Percentiles rank a stretch among this genome's conserved stretches.
Evolutionary conservation across 768 basidiomycete species (phyloP).

Genomic region (Lactifluus echinatus): DNA sequence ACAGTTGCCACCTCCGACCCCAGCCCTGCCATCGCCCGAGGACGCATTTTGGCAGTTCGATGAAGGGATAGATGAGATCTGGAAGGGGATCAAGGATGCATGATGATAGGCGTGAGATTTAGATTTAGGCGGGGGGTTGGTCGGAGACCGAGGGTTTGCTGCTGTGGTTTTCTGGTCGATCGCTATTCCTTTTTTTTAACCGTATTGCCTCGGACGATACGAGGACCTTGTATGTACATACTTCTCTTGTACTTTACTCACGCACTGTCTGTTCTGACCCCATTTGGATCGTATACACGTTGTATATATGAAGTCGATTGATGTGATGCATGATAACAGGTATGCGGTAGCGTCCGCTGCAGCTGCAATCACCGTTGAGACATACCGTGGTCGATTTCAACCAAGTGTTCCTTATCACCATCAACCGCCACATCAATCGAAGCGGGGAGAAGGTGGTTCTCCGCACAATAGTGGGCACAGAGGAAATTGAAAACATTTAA

Average conservation of each 20-base stretch:
- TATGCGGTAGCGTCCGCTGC: too few relatives aligned
- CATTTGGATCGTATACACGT: not conserved
- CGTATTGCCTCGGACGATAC: not conserved
- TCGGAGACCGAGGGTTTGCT: not conserved
- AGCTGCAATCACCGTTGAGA: too few relatives aligned
- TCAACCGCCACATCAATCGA: too few relatives aligned
- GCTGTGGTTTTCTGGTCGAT: not conserved
- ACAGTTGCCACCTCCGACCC: not conserved
- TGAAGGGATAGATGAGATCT: slow-evolving; percentile 68
- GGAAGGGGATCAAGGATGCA: slow-evolving; percentile 49
- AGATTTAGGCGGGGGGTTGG: too few relatives aligned
- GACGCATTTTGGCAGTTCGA: slow-evolving; percentile 58
- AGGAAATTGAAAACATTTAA: too few relatives aligned
- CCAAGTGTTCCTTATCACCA: too few relatives aligned
- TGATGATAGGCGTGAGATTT: not conserved
- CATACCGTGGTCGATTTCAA: too few relatives aligned
- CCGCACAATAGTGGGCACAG: too few relatives aligned
- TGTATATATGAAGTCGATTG: not conserved
- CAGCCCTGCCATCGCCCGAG: not conserved
- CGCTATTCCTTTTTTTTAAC: not conserved
- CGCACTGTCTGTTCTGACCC: not conserved
- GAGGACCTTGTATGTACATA: not conserved
- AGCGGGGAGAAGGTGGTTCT: too few relatives aligned
- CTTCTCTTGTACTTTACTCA: not conserved
- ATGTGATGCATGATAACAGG: not conserved